A percentile compares a stretch with the other conserved stretches of the same genome.
Conservation (phyloP, 768 basidiomycete genomes). For the Albatrellus ellisii region DNA sequence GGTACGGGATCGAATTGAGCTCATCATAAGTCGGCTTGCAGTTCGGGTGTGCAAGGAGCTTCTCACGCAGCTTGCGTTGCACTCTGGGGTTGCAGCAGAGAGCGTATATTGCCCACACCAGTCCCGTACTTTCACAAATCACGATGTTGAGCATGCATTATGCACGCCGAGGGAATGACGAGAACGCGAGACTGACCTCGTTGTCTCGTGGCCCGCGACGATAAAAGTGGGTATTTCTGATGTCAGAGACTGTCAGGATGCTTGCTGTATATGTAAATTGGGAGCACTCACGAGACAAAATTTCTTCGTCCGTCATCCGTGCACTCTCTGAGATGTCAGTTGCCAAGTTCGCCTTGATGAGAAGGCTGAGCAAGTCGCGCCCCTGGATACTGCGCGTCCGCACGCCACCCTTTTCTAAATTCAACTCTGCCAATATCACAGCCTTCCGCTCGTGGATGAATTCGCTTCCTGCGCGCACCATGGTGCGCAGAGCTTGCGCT, state of each 20-base stretch:
- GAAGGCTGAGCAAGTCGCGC: slow-evolving; percentile 45
- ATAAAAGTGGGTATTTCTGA: slow-evolving; percentile 51
- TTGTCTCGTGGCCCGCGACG: slow-evolving; percentile 48
- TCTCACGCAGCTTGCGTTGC: slow-evolving; percentile 45
- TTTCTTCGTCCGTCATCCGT: slow-evolving; percentile 47
- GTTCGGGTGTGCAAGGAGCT: slow-evolving; percentile 35
- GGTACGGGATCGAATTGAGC: slow-evolving; percentile 49
- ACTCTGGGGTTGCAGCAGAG: slow-evolving; percentile 33
- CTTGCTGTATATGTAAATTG: too few species aligned
- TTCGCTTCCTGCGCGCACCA: neutral
- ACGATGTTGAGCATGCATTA: neutral
- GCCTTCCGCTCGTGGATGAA: slow-evolving; percentile 18
- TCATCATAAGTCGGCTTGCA: slow-evolving; percentile 60
- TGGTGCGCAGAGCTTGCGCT: neutral
- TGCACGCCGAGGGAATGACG: neutral
- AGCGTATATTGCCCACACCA: slow-evolving; percentile 47
- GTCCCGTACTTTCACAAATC: slow-evolving; percentile 20
- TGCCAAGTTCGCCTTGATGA: slow-evolving; percentile 53
- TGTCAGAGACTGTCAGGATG: too few species aligned
- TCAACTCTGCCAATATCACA: slow-evolving; percentile 19
- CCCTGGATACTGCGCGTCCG: slow-evolving; percentile 22
- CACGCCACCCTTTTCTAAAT: slow-evolving; percentile 15
- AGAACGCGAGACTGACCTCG: slow-evolving; percentile 22
- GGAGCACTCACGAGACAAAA: slow-evolving; percentile 34
- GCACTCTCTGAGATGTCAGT: slow-evolving; percentile 42